Base-by-base conservation (phyloP, 2,329 filamentous ascomycete species). In the Pestalotiopsis sp. region DNA sequence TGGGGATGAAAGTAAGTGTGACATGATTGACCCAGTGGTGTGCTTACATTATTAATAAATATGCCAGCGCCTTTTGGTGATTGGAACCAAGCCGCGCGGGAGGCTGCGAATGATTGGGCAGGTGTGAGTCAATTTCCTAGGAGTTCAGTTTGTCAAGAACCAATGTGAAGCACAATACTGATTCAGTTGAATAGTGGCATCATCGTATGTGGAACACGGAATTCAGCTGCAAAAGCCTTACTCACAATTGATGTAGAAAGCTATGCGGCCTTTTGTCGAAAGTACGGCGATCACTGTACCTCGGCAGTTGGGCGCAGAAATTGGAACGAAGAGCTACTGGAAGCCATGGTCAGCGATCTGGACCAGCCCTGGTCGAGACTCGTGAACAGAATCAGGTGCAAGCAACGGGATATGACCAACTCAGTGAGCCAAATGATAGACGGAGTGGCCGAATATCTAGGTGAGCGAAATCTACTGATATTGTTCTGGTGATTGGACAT, bases 311-410 rank as follows among this genome's bases (percentile, higher is more conserved):
- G 78, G 0, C 56, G 41, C 1, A 78, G 70, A n/a, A 80, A 81
- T 67, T 86, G 84, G 84, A 86, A 86, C 64, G 73, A 80, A 63
- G 82, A 85, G 72, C 80, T 80, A 0, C 82, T 83, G 4, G 23
- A 60, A 36, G 20, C 56, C 2, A 83, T 85, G 82, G 75, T 71
- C 0, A 14, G 39, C 1, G 79, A 82, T 39, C 63, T 84, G 38
- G 66, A 61, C 0, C 39, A 52, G 0, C 75, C 75, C 4, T 86
- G 82, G 82, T 38, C 73, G 17, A 56, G 64, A 0, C 71, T 82
- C 4, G 27, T 64, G 1, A 12, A 12, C 1, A 67, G 66, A 3
- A 20, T 80, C 17, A 17, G 73, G 4, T 38, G 64, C 17, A 41
- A 64, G 13, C 61, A 77, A 14, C 62, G 74, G 2, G 25, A 62